These are phyloP conservation scores for Russula virescens DNA, from an alignment of 768 basidiomycete genomes.

Conservation along the genomic window DNA sequence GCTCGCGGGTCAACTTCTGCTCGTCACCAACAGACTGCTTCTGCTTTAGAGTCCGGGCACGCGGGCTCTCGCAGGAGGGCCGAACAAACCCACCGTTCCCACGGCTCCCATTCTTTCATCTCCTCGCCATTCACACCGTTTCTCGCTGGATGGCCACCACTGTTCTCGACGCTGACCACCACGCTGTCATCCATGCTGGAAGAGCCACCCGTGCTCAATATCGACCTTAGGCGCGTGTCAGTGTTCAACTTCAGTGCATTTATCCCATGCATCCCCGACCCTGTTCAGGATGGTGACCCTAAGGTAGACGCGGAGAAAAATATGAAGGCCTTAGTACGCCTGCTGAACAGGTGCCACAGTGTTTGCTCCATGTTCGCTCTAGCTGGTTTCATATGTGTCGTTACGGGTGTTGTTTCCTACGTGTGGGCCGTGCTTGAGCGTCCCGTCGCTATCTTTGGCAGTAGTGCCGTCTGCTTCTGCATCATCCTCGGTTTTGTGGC, in stretches of 20 bases:
- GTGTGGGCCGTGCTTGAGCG: slow-evolving; percentile 16
- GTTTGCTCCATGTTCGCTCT: slow-evolving; percentile 16
- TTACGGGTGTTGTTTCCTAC: slow-evolving; percentile 17
- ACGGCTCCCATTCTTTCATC: background rate
- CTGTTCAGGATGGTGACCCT: background rate
- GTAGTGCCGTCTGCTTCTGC: slow-evolving; percentile 12
- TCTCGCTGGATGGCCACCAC: background rate
- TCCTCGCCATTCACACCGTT: background rate
- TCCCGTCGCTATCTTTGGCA: slow-evolving; percentile 20
- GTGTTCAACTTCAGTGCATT: background rate
- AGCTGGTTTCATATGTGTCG: slow-evolving; percentile 15
- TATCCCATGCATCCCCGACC: background rate
- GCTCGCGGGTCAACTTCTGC: background rate
- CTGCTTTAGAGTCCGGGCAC: slow-evolving; percentile 9
- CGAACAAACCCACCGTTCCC: background rate
- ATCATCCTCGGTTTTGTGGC: slow-evolving; percentile 12
- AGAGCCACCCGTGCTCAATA: slow-evolving; percentile 14
- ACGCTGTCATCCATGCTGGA: slow-evolving; percentile 3
- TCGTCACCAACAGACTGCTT: background rate
- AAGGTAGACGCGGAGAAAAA: slow-evolving; percentile 15
- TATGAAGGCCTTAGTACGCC: slow-evolving; percentile 7
- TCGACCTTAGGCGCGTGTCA: slow-evolving; percentile 14
- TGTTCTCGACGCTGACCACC: background rate
- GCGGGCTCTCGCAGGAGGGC: background rate
- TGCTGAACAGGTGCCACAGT: slow-evolving; percentile 18